Conservation (phyloP, 139 green algal species). For the Chlorokybus atmophyticus region DNA sequence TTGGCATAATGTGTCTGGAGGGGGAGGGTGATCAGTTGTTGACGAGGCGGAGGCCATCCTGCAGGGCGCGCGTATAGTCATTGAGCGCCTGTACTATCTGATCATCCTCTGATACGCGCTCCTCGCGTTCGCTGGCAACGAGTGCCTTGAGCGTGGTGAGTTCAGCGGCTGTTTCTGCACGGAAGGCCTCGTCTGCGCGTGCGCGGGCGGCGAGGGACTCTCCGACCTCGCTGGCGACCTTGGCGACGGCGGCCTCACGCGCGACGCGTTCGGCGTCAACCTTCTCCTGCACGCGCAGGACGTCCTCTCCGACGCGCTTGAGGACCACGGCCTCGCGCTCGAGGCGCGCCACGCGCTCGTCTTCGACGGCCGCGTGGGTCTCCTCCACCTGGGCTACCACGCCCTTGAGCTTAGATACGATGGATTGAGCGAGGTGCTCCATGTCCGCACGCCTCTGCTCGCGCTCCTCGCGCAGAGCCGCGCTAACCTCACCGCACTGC, state of each 20-base stretch:
- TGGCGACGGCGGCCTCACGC: slow-evolving; percentile 6
- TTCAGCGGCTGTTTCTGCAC: slow-evolving; percentile 45
- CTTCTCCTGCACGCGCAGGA: slow-evolving; percentile 42
- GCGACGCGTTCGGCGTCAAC: slow-evolving; percentile 35
- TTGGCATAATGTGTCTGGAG: too few relatives aligned
- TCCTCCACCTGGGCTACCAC: too few relatives aligned
- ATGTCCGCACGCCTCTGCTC: slow-evolving; percentile 48
- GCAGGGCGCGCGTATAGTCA: slow-evolving; percentile 58
- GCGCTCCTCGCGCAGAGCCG: slow-evolving; percentile 43
- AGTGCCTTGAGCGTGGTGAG: slow-evolving; percentile 38
- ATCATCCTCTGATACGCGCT: slow-evolving; percentile 59
- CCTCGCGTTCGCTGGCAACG: slow-evolving; percentile 51
- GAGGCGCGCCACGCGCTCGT: slow-evolving; percentile 37
- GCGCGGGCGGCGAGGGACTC: neutral
- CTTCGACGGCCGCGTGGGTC: slow-evolving; percentile 6
- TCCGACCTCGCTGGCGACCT: neutral
- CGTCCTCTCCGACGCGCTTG: slow-evolving; percentile 48
- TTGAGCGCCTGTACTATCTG: slow-evolving; percentile 59
- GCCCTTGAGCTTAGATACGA: slow-evolving; percentile 43
- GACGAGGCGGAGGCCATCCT: slow-evolving; percentile 56
- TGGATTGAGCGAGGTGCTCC: slow-evolving; percentile 42
- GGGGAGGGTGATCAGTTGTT: too few relatives aligned
- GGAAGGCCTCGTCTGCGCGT: slow-evolving; percentile 41
- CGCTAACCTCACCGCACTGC: slow-evolving; percentile 41
- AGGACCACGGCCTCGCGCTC: slow-evolving; percentile 38